phyloP scores from a whole-genome alignment of 306 rosid genomes.

The Trichosanthes truncata region DNA sequence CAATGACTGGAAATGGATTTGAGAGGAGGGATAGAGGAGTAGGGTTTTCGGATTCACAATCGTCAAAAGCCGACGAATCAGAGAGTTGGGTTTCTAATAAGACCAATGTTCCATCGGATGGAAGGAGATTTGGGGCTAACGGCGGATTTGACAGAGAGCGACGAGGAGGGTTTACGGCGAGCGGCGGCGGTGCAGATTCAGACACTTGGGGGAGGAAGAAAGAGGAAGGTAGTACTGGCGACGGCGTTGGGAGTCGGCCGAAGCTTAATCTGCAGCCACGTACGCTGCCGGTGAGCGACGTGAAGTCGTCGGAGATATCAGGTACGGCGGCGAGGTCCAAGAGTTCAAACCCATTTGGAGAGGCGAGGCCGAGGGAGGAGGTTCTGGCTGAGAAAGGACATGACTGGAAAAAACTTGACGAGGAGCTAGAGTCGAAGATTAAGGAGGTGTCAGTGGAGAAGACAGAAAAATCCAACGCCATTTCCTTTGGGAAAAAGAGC shows the following conservation, averaged over 20 bases:
- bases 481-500: conserved; percentile 43
- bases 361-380: conserved; percentile 91
- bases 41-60: conserved; percentile 58
- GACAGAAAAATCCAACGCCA: conserved; percentile 13
- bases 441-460: conserved; percentile 26
- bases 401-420: conserved; percentile 90
- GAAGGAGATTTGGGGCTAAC: conserved; percentile 34
- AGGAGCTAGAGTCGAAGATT: conserved; percentile 60
- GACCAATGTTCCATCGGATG: conserved; percentile 45
- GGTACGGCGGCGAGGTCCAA: conserved; percentile 31
- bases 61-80: conserved; percentile 71
- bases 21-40: conserved; percentile 53
- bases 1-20: conserved; percentile 42
- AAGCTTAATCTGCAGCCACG: conserved; percentile 79
- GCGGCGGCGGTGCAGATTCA: conserved; percentile 32
- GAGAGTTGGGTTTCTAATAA: conserved; percentile 73
- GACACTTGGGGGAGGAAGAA: conserved; percentile 38
- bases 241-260: conserved; percentile 35
- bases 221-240: conserved; percentile 16
- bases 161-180: conserved; percentile 14
- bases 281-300: conserved; percentile 19
- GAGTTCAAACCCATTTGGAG: conserved; percentile 69
- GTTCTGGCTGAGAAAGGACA: conserved; percentile 85
- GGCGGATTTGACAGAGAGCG: conserved; percentile 53
- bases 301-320: conserved; percentile 1